A percentile compares a stretch with the other conserved stretches of the same genome.
phyloP scores from a whole-genome alignment of 2,329 filamentous ascomycete genomes.

The Endoconidiophora laricicola region DNA sequence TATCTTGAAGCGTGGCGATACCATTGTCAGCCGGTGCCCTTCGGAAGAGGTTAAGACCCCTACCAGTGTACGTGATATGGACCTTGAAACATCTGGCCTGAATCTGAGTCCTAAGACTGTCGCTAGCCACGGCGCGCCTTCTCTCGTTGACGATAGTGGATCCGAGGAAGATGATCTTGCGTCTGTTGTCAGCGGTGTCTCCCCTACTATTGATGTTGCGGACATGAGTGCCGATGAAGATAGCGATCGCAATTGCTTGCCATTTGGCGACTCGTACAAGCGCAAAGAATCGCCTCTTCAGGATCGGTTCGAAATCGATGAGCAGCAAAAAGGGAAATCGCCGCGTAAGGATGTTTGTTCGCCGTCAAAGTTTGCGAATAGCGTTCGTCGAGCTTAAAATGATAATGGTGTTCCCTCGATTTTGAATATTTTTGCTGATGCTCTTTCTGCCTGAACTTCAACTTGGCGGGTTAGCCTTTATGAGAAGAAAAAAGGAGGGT shows the following conservation, averaged over 20 bases:
- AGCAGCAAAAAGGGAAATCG: slow-evolving; percentile 4
- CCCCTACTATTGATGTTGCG: slow-evolving; percentile 11
- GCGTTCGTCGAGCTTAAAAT: slow-evolving; percentile 1
- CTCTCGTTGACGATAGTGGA: slow-evolving; percentile 64
- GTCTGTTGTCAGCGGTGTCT: slow-evolving; percentile 9
- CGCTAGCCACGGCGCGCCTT: slow-evolving; percentile 60
- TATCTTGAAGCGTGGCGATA: slow-evolving; percentile 9
- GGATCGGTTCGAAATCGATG: slow-evolving; percentile 3
- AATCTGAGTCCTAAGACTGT: slow-evolving; percentile 54
- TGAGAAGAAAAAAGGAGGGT: background rate
- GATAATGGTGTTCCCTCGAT: background rate
- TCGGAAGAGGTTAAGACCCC: slow-evolving; percentile 11
- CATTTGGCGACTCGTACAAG: background rate
- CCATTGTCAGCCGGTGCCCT: slow-evolving; percentile 7
- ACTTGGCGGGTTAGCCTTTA: background rate
- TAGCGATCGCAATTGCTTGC: background rate
- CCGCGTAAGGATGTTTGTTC: slow-evolving; percentile 3
- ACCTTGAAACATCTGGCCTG: slow-evolving; percentile 31
- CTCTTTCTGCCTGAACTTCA: background rate
- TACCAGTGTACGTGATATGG: slow-evolving; percentile 22
- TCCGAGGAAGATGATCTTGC: slow-evolving; percentile 45
- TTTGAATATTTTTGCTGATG: background rate
- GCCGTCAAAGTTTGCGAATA: slow-evolving; percentile 2
- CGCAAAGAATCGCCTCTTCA: slow-evolving; percentile 5
- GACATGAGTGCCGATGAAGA: slow-evolving; percentile 11